Base-by-base conservation (phyloP, 306 rosid species). In the Medicago ruthenica region DNA sequence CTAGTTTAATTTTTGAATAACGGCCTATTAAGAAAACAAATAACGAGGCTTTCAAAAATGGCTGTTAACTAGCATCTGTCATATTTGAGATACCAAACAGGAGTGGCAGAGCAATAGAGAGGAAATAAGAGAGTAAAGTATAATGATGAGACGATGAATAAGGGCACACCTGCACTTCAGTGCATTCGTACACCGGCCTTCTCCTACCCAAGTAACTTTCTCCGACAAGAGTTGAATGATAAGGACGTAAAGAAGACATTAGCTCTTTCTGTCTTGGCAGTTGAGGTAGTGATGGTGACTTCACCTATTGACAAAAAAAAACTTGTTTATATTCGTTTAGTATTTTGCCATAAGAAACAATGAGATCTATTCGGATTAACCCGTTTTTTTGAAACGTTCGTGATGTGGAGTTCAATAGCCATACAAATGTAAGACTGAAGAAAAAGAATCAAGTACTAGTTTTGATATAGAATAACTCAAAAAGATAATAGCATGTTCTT, bases 121-220 rank as follows among this genome's bases (percentile, higher is more conserved):
- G 13, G 16, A 65, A 39, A 40, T 40, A 40, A 18, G 8, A 40
- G 31, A 12, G 50, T 17, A 69, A 65, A 70, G 62, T 44, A 67
- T 15, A 73, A 27, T 7, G 51, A 81, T 7, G 21, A 65, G 34
- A 81, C 69, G 45, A 59, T 42, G 27, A 21, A 44, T 53, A 67
- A 87, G 64, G 65, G 42, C 88, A 70, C 53, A 92, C 99, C 99
- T 96, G 99, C 73, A 85, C 85, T 73, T 88, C 96, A 12, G 96
- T 90, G 88, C 94, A 92, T 76, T 96, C 98, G 14, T 89, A 83
- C 66, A 84, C 88, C 0, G 97, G 97, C 77, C 99, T 88, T 86
- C 76, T 92, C 85, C 86, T 96, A 20, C 88, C 99, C 88, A 96
- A 82, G 85, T 85, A 96, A 83, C 98, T 96, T 84, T 96, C 99